A percentile compares a stretch with the other conserved stretches of the same genome.
Evolutionary conservation across 1,284 basidiomycete species (phyloP).

Genomic region (Ceratobasidium papillatum): DNA sequence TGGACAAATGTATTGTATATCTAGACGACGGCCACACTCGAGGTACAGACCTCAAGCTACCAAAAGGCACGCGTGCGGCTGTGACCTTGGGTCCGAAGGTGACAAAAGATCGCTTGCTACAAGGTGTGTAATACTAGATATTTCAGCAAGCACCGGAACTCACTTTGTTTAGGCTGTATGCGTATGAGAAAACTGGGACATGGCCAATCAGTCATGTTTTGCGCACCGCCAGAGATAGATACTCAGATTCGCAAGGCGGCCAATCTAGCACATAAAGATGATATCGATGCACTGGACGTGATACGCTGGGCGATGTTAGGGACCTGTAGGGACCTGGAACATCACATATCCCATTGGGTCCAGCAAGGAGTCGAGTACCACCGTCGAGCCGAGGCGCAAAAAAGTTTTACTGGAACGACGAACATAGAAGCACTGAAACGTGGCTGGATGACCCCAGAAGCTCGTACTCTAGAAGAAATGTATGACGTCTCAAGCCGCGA

Average conservation of each 20-base stretch:
- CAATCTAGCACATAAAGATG: neutral
- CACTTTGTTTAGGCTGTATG: slow-evolving; percentile 56
- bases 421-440: slow-evolving; percentile 44
- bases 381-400: slow-evolving; percentile 50
- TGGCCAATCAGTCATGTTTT: slow-evolving; percentile 62
- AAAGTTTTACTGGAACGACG: neutral
- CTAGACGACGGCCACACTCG: slow-evolving; percentile 29
- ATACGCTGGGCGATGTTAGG: slow-evolving; percentile 40
- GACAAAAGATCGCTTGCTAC: slow-evolving; percentile 63
- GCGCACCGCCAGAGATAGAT: slow-evolving; percentile 61
- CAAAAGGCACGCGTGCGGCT: neutral
- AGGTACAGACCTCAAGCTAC: slow-evolving; percentile 21
- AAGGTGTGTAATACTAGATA: slow-evolving; percentile 61
- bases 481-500: slow-evolving; percentile 47
- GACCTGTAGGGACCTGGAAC: slow-evolving; percentile 34
- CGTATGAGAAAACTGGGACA: slow-evolving; percentile 61
- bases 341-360: slow-evolving; percentile 41
- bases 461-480: slow-evolving; percentile 54
- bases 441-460: slow-evolving; percentile 56
- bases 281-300: slow-evolving; percentile 10
- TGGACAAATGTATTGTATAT: slow-evolving; percentile 35
- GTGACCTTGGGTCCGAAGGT: slow-evolving; percentile 64
- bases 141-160: too few relatives aligned
- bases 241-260: slow-evolving; percentile 52
- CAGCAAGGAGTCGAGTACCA: slow-evolving; percentile 59